Evolutionary conservation across 2,329 filamentous ascomycete species (phyloP).

Genomic region (Plenodomus tracheiphilus): DNA sequence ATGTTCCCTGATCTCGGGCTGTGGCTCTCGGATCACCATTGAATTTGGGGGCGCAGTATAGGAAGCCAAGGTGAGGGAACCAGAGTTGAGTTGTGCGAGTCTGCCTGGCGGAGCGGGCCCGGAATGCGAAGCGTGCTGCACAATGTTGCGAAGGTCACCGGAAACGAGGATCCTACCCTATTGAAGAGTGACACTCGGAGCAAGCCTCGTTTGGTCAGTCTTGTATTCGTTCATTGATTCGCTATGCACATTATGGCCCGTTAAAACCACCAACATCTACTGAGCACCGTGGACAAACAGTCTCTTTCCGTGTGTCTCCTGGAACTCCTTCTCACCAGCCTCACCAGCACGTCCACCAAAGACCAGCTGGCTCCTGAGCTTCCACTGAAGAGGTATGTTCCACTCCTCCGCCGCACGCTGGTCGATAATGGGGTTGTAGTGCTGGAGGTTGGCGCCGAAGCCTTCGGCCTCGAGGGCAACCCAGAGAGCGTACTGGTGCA

Average conservation of each 20-base stretch:
- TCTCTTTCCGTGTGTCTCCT: conserved; percentile 64
- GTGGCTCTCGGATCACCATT: too few species aligned
- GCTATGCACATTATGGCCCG: background rate
- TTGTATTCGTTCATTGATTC: background rate
- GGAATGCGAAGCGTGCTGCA: too few species aligned
- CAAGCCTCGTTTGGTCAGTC: background rate
- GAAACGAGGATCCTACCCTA: too few species aligned
- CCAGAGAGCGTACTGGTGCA: conserved; percentile 83
- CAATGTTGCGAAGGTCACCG: too few species aligned
- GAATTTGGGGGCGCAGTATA: too few species aligned
- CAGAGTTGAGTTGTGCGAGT: too few species aligned
- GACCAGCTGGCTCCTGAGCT: conserved; percentile 79
- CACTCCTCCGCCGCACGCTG: conserved; percentile 69
- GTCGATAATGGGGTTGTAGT: conserved; percentile 89
- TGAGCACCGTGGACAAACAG: conserved; percentile 51
- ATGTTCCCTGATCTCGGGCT: too few species aligned
- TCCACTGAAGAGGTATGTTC: conserved; percentile 73
- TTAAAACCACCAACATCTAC: conserved; percentile 3
- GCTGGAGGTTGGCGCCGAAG: conserved; percentile 85
- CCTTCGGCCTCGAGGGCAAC: conserved; percentile 81
- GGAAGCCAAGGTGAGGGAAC: too few species aligned
- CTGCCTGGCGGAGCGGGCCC: too few species aligned
- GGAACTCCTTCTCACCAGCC: conserved; percentile 65
- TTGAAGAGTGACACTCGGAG: too few species aligned
- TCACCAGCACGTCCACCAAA: conserved; percentile 67